phyloP scores from a whole-genome alignment of 2,329 filamentous ascomycete species.

The Neoscytalidium dimidiatum region DNA sequence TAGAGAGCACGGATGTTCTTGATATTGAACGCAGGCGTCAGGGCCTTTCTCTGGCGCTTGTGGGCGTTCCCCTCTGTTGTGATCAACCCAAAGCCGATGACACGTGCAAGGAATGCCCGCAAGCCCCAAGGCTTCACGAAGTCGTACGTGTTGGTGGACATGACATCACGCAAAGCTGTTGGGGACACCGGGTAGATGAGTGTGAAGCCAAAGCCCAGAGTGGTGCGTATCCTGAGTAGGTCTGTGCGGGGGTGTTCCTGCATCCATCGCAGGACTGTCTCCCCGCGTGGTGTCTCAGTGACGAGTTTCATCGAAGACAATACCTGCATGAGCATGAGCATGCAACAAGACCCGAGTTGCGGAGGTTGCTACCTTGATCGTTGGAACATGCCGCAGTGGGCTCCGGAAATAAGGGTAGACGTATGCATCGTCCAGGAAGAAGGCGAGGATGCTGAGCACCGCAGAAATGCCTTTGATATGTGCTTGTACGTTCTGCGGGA shows the following conservation, averaged over 20 bases:
- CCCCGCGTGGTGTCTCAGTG: background rate
- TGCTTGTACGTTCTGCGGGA: background rate
- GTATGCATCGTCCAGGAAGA: background rate
- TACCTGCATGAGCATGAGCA: background rate
- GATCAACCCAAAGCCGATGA: slow-evolving; percentile 49
- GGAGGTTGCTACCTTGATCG: background rate
- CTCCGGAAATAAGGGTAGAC: background rate
- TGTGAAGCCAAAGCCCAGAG: background rate
- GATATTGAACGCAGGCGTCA: slow-evolving; percentile 76
- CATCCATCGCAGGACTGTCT: background rate
- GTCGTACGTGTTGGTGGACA: slow-evolving; percentile 50
- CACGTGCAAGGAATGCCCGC: slow-evolving; percentile 42
- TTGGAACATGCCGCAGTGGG: background rate
- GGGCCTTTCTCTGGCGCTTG: slow-evolving; percentile 60
- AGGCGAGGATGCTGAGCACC: background rate
- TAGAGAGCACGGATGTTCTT: slow-evolving; percentile 79
- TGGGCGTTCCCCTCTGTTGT: slow-evolving; percentile 47
- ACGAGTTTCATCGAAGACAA: background rate
- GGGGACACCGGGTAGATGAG: slow-evolving; percentile 26
- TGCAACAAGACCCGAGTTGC: background rate
- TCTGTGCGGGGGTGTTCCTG: background rate
- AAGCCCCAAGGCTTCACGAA: slow-evolving; percentile 46
- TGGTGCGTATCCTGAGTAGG: background rate
- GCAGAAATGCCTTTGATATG: background rate
- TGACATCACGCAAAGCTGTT: slow-evolving; percentile 28